Percentiles rank a stretch among this genome's conserved stretches.
phyloP scores from a whole-genome alignment of 345 rosid species.

The Excoecaria agallocha region DNA sequence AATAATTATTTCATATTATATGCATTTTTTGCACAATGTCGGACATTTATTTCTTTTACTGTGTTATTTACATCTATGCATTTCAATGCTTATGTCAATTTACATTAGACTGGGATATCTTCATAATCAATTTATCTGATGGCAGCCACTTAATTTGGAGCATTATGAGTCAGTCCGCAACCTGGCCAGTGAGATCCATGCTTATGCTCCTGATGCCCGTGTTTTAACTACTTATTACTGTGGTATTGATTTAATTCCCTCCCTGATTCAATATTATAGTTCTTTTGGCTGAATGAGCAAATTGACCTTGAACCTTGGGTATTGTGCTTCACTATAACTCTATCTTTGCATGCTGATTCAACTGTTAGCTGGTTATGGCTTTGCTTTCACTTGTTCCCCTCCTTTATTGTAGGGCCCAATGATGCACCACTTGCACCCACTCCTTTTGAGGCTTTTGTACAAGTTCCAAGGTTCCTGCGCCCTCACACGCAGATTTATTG shows the following conservation, averaged over 20 bases:
- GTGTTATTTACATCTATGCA: background rate
- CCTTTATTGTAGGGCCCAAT: slow-evolving; percentile 56
- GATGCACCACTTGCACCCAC: slow-evolving; percentile 93
- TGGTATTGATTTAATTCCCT: slow-evolving; percentile 44
- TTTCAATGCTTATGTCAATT: slow-evolving; percentile 1
- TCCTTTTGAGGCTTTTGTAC: slow-evolving; percentile 85
- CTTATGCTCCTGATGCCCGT: slow-evolving; percentile 95
- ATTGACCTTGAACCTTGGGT: background rate
- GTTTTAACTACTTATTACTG: slow-evolving; percentile 88
- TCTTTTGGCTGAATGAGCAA: background rate
- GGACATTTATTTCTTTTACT: background rate
- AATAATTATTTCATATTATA: background rate
- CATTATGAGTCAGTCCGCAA: slow-evolving; percentile 73
- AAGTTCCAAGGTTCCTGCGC: slow-evolving; percentile 89
- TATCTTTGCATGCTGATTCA: slow-evolving; percentile 1
- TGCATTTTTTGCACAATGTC: background rate
- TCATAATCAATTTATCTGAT: slow-evolving; percentile 19
- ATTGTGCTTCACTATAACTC: background rate
- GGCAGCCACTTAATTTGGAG: slow-evolving; percentile 90
- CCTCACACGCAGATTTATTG: slow-evolving; percentile 94
- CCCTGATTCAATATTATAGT: background rate
- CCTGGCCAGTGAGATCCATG: slow-evolving; percentile 82
- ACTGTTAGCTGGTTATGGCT: slow-evolving; percentile 6
- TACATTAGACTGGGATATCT: slow-evolving; percentile 2
- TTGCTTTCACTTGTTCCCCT: slow-evolving; percentile 14